Evolutionary conservation across 768 basidiomycete genomes (phyloP), one percentile per base, ranked within the genome.

Genomic region (Kwoniella sp.): DNA sequence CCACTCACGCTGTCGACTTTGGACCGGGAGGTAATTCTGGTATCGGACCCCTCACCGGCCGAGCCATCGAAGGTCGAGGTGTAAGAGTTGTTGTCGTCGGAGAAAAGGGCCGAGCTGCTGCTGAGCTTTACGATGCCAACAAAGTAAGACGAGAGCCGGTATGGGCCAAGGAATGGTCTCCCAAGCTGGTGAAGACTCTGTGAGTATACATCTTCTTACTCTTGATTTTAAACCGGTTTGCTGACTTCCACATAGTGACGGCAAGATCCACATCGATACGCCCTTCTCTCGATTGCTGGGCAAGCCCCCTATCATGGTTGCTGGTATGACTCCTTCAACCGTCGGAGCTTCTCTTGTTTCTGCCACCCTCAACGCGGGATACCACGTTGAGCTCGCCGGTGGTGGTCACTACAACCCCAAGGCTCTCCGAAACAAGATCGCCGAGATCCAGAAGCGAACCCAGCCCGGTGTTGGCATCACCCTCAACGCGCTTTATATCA

Each of bases 301-400:
- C 73, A 99, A 98, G 83, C 88, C 96, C 2, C 96, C 96, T 34
- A 90, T 99, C 82, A 98, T 98, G 96, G 93, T 99, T 41, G 95
- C 94, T 55, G 96, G 96, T 65, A 98, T 99, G 96, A 99, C 96
- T 0, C 96, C 96, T 0, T 90, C 90, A 1, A 99, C 96, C 31
- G 96, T 99, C 70, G 89, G 94, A 79, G 89, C 89, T 31, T 93
- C 93, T 20, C 95, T 98, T 80, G 94, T 97, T 74, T 88, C 89
- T 65, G 94, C 96, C 8, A 86, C 95, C 52, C 87, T 96, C 71
- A 86, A 89, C 68, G 94, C 96, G 28, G 95, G 95, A 0, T 98
- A 89, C 81, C 96, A 99, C 80, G 85, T 97, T 74, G 96, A 99
- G 82, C 86, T 99, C 68, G 96, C 96, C 58, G 96, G 96, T 66